phyloP scores from a whole-genome alignment of 164 flowering plant genomes.

The Liriodendron chinense region DNA sequence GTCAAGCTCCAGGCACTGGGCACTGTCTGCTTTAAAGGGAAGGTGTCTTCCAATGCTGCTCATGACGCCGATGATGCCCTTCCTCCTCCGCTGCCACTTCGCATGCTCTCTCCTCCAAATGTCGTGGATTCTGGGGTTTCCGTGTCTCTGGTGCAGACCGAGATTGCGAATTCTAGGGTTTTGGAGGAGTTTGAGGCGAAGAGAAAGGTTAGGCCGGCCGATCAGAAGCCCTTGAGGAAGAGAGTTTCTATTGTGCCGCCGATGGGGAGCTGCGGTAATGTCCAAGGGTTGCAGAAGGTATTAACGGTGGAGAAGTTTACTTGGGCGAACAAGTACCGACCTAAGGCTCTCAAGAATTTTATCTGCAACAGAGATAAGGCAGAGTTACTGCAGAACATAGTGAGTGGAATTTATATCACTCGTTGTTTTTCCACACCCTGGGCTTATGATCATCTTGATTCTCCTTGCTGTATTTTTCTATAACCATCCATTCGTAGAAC shows the following conservation, averaged over 20 bases:
- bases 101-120: not conserved
- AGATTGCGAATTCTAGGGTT: not conserved
- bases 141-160: no score
- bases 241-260: constrained; percentile 21
- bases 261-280: not conserved
- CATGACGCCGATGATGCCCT: not conserved
- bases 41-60: not conserved
- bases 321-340: constrained; percentile 58
- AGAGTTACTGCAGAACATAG: constrained; percentile 31
- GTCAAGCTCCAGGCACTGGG: constrained; percentile 25
- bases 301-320: constrained; percentile 14
- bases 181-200: not conserved
- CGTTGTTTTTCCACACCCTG: not conserved
- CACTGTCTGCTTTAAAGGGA: constrained; percentile 25
- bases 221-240: constrained; percentile 62
- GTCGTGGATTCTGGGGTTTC: not conserved
- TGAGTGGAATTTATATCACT: constrained; percentile 11
- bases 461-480: no score
- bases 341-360: constrained; percentile 43
- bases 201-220: not conserved
- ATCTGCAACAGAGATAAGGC: constrained; percentile 54
- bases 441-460: not conserved
- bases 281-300: not conserved
- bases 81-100: not conserved
- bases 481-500: not conserved